These are phyloP conservation scores for Debaryomyces singareniensis DNA, from an alignment of 1,139 yeast genomes.

Conservation along the genomic window DNA sequence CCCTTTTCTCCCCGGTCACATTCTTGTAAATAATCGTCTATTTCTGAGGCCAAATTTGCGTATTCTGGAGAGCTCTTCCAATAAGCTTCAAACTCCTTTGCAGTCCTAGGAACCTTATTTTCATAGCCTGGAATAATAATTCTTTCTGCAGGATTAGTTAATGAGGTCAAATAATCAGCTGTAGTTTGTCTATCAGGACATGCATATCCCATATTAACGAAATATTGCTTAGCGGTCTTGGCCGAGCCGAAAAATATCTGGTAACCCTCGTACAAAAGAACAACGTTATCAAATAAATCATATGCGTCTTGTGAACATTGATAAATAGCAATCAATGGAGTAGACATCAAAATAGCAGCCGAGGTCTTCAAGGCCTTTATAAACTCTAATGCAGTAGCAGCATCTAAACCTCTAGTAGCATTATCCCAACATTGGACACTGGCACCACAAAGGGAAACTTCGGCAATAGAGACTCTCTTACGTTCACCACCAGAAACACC, in stretches of 20 bases:
- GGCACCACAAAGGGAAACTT: constrained; percentile 32
- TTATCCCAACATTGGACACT: constrained; percentile 55
- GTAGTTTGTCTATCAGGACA: constrained; percentile 77
- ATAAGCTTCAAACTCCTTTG: constrained; percentile 18
- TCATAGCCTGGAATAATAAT: constrained; percentile 44
- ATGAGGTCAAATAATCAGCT: constrained; percentile 74
- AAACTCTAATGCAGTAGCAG: constrained; percentile 65
- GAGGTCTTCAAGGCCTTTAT: constrained; percentile 59
- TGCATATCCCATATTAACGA: constrained; percentile 42
- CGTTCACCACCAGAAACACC: constrained; percentile 43
- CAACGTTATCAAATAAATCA: constrained; percentile 66
- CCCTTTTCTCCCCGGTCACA: constrained; percentile 5
- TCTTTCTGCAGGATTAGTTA: constrained; percentile 72
- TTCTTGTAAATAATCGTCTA: constrained; percentile 13
- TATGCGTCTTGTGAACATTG: constrained; percentile 81
- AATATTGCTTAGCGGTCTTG: constrained; percentile 36
- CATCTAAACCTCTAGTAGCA: constrained; percentile 56
- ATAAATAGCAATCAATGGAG: constrained; percentile 73
- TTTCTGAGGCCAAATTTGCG: constrained; percentile 9
- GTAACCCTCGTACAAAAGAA: constrained; percentile 68
- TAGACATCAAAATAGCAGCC: constrained; percentile 50
- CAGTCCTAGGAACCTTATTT: constrained; percentile 19
- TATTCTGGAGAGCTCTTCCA: constrained; percentile 21
- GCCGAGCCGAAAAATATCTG: constrained; percentile 72
- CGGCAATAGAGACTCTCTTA: constrained; percentile 40